Conservation (phyloP, 352 stramenopile species). For the Globisporangium irregulare region DNA sequence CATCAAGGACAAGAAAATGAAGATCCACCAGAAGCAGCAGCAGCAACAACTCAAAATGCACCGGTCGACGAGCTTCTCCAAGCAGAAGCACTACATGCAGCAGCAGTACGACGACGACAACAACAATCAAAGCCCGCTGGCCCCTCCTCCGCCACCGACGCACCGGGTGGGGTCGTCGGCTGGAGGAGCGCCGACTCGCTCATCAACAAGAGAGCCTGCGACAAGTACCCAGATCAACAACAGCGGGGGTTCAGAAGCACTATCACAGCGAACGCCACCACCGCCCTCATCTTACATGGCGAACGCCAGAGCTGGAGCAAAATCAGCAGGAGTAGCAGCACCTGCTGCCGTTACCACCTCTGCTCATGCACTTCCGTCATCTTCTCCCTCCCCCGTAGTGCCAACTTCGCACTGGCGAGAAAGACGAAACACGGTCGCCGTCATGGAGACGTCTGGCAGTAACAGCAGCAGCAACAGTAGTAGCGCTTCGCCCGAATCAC, state of each 20-base stretch:
- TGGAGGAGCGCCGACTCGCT: not conserved
- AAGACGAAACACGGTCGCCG: conserved; percentile 27
- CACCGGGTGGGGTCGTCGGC: not conserved
- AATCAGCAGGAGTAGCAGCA: not conserved
- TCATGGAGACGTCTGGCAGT: conserved; percentile 18
- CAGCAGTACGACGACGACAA: conserved; percentile 16
- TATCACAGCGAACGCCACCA: not conserved
- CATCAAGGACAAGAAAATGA: conserved; percentile 65
- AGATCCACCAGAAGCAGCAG: conserved; percentile 24
- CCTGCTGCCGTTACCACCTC: not conserved
- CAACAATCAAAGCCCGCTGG: conserved; percentile 23
- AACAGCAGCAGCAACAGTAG: conserved; percentile 6
- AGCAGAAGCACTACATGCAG: conserved; percentile 32
- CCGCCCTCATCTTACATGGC: not conserved
- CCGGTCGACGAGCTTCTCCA: conserved; percentile 17
- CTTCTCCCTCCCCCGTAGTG: not conserved
- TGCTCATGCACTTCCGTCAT: not conserved
- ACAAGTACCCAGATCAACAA: not conserved
- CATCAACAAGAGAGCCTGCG: not conserved
- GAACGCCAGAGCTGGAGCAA: not conserved
- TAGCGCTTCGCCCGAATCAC: not conserved
- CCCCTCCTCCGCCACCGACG: conserved; percentile 3
- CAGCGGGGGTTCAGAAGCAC: not conserved
- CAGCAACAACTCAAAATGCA: conserved; percentile 42
- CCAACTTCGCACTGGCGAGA: not conserved